These are phyloP conservation scores for Neonectria neomacrospora DNA, from an alignment of 2,329 filamentous ascomycete genomes.

Conservation along the genomic window DNA sequence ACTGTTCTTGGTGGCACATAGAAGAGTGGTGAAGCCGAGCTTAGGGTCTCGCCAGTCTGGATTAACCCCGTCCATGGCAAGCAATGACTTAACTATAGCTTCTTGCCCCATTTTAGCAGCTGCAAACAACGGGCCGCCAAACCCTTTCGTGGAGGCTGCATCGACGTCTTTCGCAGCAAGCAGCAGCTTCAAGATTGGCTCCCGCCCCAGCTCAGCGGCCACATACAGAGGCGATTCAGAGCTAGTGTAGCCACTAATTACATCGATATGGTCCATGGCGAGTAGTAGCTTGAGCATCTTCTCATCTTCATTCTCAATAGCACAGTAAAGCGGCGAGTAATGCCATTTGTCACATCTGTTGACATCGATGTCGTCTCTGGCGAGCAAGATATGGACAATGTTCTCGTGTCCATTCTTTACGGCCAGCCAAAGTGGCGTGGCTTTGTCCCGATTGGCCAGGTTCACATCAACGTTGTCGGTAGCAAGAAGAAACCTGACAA, in stretches of 20 bases:
- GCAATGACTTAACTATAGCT: neutral
- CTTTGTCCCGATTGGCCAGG: neutral
- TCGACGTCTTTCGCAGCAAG: no score
- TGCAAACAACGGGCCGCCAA: no score
- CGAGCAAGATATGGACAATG: neutral
- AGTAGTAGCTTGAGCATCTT: neutral
- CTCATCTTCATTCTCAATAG: neutral
- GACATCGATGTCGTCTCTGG: neutral
- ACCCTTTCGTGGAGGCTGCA: no score
- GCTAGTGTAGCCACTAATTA: no score
- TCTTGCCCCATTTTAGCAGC: neutral
- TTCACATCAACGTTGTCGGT: neutral
- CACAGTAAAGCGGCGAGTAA: neutral
- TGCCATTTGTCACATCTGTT: neutral
- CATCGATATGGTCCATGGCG: neutral
- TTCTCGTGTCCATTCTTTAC: neutral
- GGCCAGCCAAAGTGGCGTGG: neutral
- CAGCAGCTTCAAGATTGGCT: no score
- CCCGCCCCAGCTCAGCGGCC: no score
- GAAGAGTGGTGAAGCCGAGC: no score
- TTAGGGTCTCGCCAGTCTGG: no score
- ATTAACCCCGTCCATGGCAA: no score
- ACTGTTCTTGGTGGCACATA: no score
- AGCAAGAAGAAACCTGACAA: neutral
- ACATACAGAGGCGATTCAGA: no score